These are phyloP conservation scores for Gillenia trifoliata DNA, from an alignment of 306 rosid genomes.

Conservation along the genomic window DNA sequence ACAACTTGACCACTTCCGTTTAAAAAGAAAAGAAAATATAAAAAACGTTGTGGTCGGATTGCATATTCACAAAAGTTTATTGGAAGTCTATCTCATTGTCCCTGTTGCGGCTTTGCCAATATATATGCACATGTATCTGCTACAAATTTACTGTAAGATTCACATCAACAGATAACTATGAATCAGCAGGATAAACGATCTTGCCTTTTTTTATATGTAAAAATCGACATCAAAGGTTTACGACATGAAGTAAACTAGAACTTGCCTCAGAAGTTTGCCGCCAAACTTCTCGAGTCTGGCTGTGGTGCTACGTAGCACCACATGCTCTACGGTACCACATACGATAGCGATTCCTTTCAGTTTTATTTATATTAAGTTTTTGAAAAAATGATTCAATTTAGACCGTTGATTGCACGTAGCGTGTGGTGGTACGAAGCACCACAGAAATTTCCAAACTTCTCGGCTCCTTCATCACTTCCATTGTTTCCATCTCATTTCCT, in stretches of 20 bases:
- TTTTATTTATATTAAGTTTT: too few relatives aligned
- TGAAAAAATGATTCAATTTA: too few relatives aligned
- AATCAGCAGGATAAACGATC: background rate
- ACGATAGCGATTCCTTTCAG: too few relatives aligned
- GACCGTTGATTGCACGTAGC: too few relatives aligned
- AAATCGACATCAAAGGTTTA: background rate
- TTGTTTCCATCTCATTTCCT: slow-evolving; percentile 18
- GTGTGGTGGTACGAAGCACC: too few relatives aligned
- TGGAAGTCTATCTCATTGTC: background rate
- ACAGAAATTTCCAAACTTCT: background rate
- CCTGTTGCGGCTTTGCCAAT: background rate
- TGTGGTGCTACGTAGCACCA: too few relatives aligned
- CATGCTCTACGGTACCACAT: too few relatives aligned
- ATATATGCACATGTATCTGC: background rate
- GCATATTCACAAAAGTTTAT: background rate
- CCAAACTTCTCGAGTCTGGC: too few relatives aligned
- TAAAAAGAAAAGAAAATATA: background rate
- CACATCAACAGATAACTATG: background rate
- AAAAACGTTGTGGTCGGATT: background rate
- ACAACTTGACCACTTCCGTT: background rate
- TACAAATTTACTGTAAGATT: background rate
- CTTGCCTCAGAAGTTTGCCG: slow-evolving; percentile 30
- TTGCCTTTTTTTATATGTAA: background rate
- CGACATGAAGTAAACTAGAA: slow-evolving; percentile 32
- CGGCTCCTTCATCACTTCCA: slow-evolving; percentile 9